Evolutionary conservation across 75 land plant species (phyloP), one percentile per base, ranked within the genome.

Genomic region (Isoetes taiwanensis): DNA sequence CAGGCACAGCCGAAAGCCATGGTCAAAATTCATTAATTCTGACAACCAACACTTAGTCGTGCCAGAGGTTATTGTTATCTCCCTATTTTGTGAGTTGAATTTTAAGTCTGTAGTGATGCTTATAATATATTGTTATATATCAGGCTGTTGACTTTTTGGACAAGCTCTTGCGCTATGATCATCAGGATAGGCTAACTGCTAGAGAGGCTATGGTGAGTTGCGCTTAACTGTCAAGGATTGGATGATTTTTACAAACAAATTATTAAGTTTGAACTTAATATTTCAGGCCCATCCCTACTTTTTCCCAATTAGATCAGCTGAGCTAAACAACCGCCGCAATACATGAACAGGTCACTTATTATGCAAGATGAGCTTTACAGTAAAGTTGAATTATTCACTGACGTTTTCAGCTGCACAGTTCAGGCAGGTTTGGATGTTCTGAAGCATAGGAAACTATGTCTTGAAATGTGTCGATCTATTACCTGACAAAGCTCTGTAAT

Each of bases 91-190:
- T 52, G 25, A 28, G 54, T 20, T 3, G 23, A 52, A 19, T 17
- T 20, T 28, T 24, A 0, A 17, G 41, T 6, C 24, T 3, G 0
- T 50, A 10, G 11, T 50, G 21, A 17, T 12, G 11, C 23, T 17
- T 32, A 20, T 28, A 38, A 11, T 0, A 56, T 11, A 1, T 4
- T 14, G 20, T 61, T 28, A 11, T 46, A 20, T 59, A 2, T 61
- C 12, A 89, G 93, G 96, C 96, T 0, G 64, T 89, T 53, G 93
- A 89, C 74, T 89, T 85, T 72, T 80, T 89, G 58, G 96, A 89
- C 72, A 86, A 89, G 74, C 81, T 89, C 19, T 76, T 89, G 56
- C 86, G 86, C 1, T 89, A 86, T 65, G 96, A 89, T 71, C 96
- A 89, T 54, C 93, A 82, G 37, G 96, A 89, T 1, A 76, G 96